Evolutionary conservation across 768 basidiomycete species (phyloP).

Genomic region (Lactarius evosmus): DNA sequence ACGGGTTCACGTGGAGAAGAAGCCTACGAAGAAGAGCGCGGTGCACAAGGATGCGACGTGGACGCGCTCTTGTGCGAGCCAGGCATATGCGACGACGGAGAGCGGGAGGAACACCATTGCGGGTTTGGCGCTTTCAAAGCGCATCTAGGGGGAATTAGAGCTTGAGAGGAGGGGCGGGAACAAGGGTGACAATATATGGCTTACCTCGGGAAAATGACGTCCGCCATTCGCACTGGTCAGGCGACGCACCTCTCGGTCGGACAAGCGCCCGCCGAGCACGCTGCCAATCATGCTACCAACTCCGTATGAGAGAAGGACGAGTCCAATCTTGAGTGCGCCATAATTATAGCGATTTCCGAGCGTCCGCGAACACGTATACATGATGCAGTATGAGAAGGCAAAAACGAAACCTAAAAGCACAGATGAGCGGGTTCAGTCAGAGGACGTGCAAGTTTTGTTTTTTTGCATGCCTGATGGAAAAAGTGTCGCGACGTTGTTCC

Average conservation of each 20-base stretch:
- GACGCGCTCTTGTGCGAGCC: constrained; percentile 62
- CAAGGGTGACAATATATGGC: constrained; percentile 8
- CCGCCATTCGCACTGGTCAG: constrained; percentile 47
- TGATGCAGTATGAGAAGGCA: constrained; percentile 64
- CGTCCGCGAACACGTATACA: constrained; percentile 73
- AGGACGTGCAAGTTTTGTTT: constrained; percentile 22
- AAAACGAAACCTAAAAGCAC: constrained; percentile 57
- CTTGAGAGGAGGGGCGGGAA: background rate
- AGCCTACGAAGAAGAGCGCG: constrained; percentile 68
- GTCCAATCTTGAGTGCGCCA: constrained; percentile 64
- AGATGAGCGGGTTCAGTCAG: constrained; percentile 1
- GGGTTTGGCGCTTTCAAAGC: constrained; percentile 57
- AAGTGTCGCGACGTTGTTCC: constrained; percentile 67
- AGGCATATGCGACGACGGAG: constrained; percentile 66
- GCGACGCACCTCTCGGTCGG: constrained; percentile 46
- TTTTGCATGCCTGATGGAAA: constrained; percentile 54
- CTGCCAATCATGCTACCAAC: constrained; percentile 53
- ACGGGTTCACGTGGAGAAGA: constrained; percentile 62
- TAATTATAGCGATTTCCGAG: constrained; percentile 62
- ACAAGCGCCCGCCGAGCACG: constrained; percentile 56
- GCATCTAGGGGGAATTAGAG: constrained; percentile 48
- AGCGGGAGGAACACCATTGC: constrained; percentile 60
- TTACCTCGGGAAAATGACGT: constrained; percentile 60
- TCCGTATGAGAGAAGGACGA: constrained; percentile 75
- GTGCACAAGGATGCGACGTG: constrained; percentile 68